Conservation (phyloP, 75 land plant species). For the Picea sitchensis region DNA sequence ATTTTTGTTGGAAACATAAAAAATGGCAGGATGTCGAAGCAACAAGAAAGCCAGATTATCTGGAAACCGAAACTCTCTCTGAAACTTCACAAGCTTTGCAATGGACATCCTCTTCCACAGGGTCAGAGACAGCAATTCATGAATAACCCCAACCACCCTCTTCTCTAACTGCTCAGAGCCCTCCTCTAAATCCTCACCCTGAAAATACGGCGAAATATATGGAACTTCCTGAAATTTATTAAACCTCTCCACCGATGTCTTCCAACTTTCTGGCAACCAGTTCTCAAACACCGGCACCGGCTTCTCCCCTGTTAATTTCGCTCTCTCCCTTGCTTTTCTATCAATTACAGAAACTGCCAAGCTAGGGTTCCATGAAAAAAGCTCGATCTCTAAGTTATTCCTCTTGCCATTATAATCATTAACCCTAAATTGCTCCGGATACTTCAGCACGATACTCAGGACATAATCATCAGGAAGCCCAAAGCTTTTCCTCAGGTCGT, state of each 20-base stretch:
- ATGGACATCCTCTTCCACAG: slow-evolving; percentile 71
- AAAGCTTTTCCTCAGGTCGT: slow-evolving; percentile 57
- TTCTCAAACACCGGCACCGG: slow-evolving; percentile 37
- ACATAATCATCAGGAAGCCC: slow-evolving; percentile 80
- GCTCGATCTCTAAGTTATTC: slow-evolving; percentile 59
- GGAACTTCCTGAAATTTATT: slow-evolving; percentile 49
- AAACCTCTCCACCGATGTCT: slow-evolving; percentile 36
- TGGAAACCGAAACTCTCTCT: slow-evolving; percentile 62
- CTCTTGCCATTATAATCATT: slow-evolving; percentile 41
- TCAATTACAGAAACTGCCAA: slow-evolving; percentile 49
- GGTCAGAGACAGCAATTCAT: slow-evolving; percentile 69
- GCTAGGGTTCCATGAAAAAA: slow-evolving; percentile 44
- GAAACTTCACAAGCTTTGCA: slow-evolving; percentile 53
- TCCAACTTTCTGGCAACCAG: slow-evolving; percentile 40
- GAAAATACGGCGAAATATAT: slow-evolving; percentile 70
- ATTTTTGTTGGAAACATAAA: slow-evolving; percentile 74
- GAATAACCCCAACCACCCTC: slow-evolving; percentile 64
- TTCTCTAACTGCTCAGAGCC: slow-evolving; percentile 48
- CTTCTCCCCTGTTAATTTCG: slow-evolving; percentile 4
- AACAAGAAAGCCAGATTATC: slow-evolving; percentile 44
- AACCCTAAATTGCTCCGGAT: slow-evolving; percentile 59
- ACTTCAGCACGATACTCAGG: slow-evolving; percentile 37
- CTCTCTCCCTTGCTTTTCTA: slow-evolving; percentile 15
- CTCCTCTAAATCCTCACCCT: slow-evolving; percentile 19
- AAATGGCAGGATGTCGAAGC: slow-evolving; percentile 64